These are phyloP conservation scores for Debaryomyces robertsiae DNA, from an alignment of 1,139 yeast genomes.

Conservation along the genomic window DNA sequence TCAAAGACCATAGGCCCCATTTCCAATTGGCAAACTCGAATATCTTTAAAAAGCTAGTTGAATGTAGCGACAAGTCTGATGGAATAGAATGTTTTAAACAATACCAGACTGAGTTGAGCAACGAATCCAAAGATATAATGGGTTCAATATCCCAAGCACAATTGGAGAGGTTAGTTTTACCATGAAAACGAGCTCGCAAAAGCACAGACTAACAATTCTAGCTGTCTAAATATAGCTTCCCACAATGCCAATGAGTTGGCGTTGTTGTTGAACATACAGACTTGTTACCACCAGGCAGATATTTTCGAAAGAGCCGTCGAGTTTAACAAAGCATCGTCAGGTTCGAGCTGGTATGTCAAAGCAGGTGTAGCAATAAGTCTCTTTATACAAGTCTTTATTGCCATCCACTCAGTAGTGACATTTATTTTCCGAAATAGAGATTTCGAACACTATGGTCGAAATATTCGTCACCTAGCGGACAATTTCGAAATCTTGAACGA, in stretches of 20 bases:
- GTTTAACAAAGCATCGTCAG: conserved; percentile 8
- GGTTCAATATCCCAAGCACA: conserved; percentile 10
- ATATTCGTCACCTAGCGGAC: conserved; percentile 5
- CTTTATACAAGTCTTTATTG: conserved; percentile 18
- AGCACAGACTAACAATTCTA: conserved; percentile 8
- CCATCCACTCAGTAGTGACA: conserved; percentile 15
- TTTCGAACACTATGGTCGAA: conserved; percentile 4
- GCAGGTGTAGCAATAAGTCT: conserved; percentile 16
- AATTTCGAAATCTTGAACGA: conserved; percentile 10
- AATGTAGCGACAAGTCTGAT: conserved; percentile 20
- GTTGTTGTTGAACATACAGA: conserved; percentile 25
- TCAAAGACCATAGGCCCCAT: conserved; percentile 9
- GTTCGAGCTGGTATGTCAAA: conserved; percentile 13
- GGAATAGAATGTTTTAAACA: conserved; percentile 18
- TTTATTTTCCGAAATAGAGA: conserved; percentile 13
- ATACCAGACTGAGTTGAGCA: conserved; percentile 13
- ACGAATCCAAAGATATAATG: conserved; percentile 14
- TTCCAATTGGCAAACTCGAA: conserved; percentile 12
- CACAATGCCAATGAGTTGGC: conserved; percentile 22
- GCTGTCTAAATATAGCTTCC: conserved; percentile 23
- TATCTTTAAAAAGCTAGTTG: conserved; percentile 16
- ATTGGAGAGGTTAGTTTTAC: conserved; percentile 15
- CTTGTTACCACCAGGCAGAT: conserved; percentile 27
- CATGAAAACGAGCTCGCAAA: neutral
- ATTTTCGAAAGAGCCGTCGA: conserved; percentile 16